Evolutionary conservation across 768 basidiomycete genomes (phyloP).

Genomic region (Hydnomerulius pinastri): DNA sequence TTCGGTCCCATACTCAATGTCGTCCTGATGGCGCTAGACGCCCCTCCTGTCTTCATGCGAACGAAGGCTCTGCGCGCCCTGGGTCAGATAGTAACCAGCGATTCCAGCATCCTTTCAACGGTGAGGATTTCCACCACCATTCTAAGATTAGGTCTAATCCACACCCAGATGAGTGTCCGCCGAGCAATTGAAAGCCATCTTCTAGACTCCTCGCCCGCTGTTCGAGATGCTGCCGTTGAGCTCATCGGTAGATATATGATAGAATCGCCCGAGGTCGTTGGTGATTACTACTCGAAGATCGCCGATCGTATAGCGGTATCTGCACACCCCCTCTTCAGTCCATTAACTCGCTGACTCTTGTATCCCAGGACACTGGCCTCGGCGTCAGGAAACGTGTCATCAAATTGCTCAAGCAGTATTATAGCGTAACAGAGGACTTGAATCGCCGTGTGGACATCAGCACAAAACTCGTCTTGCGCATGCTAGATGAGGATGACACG

Average conservation of each 20-base stretch:
- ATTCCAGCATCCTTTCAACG: conserved; percentile 76
- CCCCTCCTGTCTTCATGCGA: conserved; percentile 86
- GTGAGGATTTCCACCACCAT: conserved; percentile 43
- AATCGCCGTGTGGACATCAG: conserved; percentile 76
- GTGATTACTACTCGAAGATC: conserved; percentile 86
- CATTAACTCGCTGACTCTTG: neutral
- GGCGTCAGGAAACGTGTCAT: conserved; percentile 94
- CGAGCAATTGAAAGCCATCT: conserved; percentile 88
- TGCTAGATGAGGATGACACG: conserved; percentile 91
- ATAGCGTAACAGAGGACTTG: conserved; percentile 60
- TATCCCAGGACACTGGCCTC: conserved; percentile 83
- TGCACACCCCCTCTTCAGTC: conserved; percentile 1
- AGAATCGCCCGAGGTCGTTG: conserved; percentile 83
- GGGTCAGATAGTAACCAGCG: conserved; percentile 86
- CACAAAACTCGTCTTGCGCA: conserved; percentile 76
- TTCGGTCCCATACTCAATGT: conserved; percentile 84
- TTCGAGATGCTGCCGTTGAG: conserved; percentile 96
- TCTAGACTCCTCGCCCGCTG: conserved; percentile 88
- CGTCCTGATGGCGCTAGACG: conserved; percentile 78
- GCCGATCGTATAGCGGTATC: conserved; percentile 88
- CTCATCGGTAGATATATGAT: conserved; percentile 97
- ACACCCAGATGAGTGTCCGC: conserved; percentile 68
- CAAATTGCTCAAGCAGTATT: conserved; percentile 87
- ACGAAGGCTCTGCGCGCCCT: conserved; percentile 92
- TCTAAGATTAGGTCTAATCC: conserved; percentile 4